These are phyloP conservation scores for Botryotinia calthae DNA, from an alignment of 2,329 filamentous ascomycete genomes.

Conservation along the genomic window DNA sequence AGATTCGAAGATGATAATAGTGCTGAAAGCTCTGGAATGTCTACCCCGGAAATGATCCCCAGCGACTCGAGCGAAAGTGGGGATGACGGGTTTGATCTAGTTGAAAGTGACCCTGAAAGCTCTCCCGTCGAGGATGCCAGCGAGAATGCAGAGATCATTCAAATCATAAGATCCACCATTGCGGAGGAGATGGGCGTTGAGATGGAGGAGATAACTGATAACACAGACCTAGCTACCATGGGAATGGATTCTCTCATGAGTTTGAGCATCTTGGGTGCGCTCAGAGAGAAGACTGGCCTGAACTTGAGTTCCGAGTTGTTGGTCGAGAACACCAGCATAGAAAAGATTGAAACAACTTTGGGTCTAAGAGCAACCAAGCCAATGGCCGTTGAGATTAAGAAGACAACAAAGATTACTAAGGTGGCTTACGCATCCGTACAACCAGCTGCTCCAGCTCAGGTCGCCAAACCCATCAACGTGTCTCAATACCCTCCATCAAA, in stretches of 20 bases:
- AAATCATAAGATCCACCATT: constrained; percentile 27
- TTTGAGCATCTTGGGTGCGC: constrained; percentile 18
- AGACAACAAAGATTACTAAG: neutral
- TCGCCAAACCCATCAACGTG: constrained; percentile 5
- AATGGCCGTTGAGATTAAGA: constrained; percentile 11
- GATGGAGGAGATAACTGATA: constrained; percentile 21
- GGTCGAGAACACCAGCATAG: constrained; percentile 30
- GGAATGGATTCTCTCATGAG: constrained; percentile 22
- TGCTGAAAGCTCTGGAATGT: constrained; percentile 11
- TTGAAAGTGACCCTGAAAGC: constrained; percentile 5
- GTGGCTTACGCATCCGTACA: neutral
- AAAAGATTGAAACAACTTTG: constrained; percentile 28
- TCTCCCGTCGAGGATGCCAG: neutral
- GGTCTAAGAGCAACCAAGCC: constrained; percentile 24
- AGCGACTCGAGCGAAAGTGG: neutral
- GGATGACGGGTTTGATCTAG: constrained; percentile 10
- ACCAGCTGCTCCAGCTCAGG: constrained; percentile 5
- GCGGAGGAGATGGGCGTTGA: constrained; percentile 20
- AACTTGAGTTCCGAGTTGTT: constrained; percentile 44
- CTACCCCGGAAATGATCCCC: constrained; percentile 15
- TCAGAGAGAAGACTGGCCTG: constrained; percentile 18
- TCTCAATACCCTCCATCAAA: constrained; percentile 25
- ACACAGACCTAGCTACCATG: constrained; percentile 20
- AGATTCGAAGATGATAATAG: constrained; percentile 12
- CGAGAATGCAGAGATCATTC: constrained; percentile 15